Evolutionary conservation across 2,329 filamentous ascomycete species (phyloP).

Genomic region (Aspergillus eucalypticola): DNA sequence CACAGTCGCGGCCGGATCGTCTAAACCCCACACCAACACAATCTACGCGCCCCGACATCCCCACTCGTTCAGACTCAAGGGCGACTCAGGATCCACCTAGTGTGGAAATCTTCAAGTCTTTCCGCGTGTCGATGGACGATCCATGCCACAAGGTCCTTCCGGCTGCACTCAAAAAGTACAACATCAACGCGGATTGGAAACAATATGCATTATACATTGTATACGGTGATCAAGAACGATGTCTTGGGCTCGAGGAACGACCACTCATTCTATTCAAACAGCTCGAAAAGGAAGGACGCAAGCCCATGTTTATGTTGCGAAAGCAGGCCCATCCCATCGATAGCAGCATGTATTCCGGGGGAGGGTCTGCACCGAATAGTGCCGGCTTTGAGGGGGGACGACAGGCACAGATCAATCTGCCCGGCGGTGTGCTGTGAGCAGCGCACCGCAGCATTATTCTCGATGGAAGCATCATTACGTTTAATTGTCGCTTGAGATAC

Average conservation of each 20-base stretch:
- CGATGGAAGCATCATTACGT: constrained; percentile 8
- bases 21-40: constrained; percentile 34
- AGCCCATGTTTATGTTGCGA: constrained; percentile 98
- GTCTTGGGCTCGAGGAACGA: constrained; percentile 86
- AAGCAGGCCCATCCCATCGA: constrained; percentile 59
- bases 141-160: constrained; percentile 96
- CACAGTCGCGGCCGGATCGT: constrained; percentile 35
- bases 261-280: constrained; percentile 97
- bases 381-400: constrained; percentile 31
- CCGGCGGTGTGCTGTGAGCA: constrained; percentile 34
- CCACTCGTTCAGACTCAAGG: constrained; percentile 34
- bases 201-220: constrained; percentile 98
- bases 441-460: neutral
- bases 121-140: constrained; percentile 96
- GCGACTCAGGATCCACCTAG: constrained; percentile 39
- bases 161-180: constrained; percentile 94
- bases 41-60: constrained; percentile 34
- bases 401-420: constrained; percentile 35
- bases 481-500: constrained; percentile 25
- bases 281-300: constrained; percentile 92
- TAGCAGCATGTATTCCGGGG: constrained; percentile 24
- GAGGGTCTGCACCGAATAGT: constrained; percentile 33
- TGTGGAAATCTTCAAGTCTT: constrained; percentile 98
- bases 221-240: constrained; percentile 96
- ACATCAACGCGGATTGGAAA: constrained; percentile 96